A percentile compares a stretch with the other conserved stretches of the same genome.
These are phyloP conservation scores for Rosellinia necatrix DNA, from an alignment of 2,329 filamentous ascomycete genomes.

Conservation along the genomic window DNA sequence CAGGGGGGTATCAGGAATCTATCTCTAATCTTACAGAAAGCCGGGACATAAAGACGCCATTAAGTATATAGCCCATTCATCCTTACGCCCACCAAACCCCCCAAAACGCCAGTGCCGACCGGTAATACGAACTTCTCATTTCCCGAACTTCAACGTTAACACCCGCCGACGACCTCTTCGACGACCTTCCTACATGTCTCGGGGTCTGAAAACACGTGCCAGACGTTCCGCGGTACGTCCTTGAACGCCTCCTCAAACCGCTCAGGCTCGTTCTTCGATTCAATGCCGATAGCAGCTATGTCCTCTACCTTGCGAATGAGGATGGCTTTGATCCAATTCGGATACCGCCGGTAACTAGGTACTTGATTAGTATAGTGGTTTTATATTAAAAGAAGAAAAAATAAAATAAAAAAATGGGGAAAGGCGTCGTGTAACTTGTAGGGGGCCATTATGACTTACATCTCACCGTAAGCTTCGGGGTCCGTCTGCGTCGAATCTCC, in stretches of 20 bases:
- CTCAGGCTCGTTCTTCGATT: constrained; percentile 72
- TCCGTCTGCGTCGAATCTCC: constrained; percentile 93
- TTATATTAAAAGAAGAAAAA: not conserved
- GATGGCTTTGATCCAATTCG: constrained; percentile 80
- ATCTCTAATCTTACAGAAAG: constrained; percentile 9
- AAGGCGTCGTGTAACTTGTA: not conserved
- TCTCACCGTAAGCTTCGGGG: constrained; percentile 85
- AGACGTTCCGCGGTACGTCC: constrained; percentile 69
- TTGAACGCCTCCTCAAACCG: constrained; percentile 86
- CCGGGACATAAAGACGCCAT: not conserved
- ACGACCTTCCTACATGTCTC: constrained; percentile 61
- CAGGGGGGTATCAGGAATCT: constrained; percentile 12
- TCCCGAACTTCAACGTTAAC: constrained; percentile 1
- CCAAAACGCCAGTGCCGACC: not conserved
- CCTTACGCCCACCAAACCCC: not conserved
- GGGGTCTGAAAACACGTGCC: constrained; percentile 83
- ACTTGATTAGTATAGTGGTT: constrained; percentile 10
- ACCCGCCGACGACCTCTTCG: constrained; percentile 37
- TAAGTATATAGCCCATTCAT: too few species aligned
- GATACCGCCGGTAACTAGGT: constrained; percentile 62
- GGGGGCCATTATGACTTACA: constrained; percentile 54
- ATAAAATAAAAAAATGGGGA: not conserved
- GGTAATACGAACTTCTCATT: not conserved
- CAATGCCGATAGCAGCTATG: constrained; percentile 69
- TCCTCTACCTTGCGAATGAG: constrained; percentile 84